These are phyloP conservation scores for Calocybe indica DNA, from an alignment of 768 basidiomycete species.

Conservation along the genomic window DNA sequence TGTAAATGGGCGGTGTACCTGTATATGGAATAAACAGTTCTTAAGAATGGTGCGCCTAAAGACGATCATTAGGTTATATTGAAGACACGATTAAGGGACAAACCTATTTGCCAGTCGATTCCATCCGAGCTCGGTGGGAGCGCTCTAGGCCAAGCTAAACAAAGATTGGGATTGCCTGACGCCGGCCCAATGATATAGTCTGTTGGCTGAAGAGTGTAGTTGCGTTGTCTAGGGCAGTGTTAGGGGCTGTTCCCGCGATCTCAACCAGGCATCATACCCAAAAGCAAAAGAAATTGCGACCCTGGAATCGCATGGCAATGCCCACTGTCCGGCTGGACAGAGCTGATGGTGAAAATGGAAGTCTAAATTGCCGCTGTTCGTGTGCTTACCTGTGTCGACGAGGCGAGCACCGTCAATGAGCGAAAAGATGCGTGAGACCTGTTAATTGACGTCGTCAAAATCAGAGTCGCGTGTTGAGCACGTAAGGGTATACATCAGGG, in stretches of 20 bases:
- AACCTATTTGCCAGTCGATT: conserved; percentile 81
- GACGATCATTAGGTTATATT: not conserved
- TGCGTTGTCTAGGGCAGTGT: conserved; percentile 27
- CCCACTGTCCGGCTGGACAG: conserved; percentile 60
- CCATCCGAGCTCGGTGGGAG: conserved; percentile 63
- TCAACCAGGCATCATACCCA: conserved; percentile 37
- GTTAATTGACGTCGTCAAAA: not conserved
- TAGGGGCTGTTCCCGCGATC: not conserved
- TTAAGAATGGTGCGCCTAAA: conserved; percentile 58
- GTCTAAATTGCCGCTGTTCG: no score
- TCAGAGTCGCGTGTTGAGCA: conserved; percentile 3
- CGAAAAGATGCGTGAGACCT: conserved; percentile 68
- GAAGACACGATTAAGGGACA: conserved; percentile 1
- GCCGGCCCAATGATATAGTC: conserved; percentile 76
- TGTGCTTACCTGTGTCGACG: conserved; percentile 46
- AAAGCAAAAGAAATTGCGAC: conserved; percentile 61
- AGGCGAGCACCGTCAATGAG: conserved; percentile 59
- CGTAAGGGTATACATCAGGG: conserved; percentile 49
- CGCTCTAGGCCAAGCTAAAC: conserved; percentile 72
- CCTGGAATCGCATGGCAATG: conserved; percentile 60
- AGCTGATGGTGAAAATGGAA: not conserved
- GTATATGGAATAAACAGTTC: conserved; percentile 75
- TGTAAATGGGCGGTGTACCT: conserved; percentile 37
- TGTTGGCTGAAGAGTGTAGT: conserved; percentile 63
- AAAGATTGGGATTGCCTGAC: conserved; percentile 56